A percentile compares a stretch with the other conserved stretches of the same genome.
phyloP scores from a whole-genome alignment of 352 stramenopile species.

The Aphanomyces euteiches region DNA sequence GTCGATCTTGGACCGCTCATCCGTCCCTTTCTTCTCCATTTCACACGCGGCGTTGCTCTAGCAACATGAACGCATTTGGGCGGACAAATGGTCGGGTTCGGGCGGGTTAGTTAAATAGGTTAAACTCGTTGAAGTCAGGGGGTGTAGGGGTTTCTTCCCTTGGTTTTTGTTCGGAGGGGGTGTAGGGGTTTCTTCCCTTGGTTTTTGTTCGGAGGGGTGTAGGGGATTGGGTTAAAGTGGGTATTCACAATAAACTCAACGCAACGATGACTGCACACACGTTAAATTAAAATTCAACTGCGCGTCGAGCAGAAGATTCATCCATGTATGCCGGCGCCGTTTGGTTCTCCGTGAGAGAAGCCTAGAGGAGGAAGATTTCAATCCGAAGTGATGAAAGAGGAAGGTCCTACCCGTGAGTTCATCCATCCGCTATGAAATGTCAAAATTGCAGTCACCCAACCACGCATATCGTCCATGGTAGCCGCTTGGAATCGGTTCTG shows the following conservation, averaged over 20 bases:
- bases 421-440: constrained; percentile 62
- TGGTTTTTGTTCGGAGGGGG: too few species aligned
- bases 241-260: constrained; percentile 10
- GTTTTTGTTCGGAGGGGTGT: too few species aligned
- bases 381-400: neutral
- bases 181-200: too few species aligned
- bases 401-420: constrained; percentile 29
- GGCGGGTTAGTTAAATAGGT: too few species aligned
- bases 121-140: too few species aligned
- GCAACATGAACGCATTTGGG: too few species aligned
- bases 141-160: too few species aligned
- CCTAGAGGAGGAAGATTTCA: constrained; percentile 1
- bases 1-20: constrained; percentile 6
- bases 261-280: neutral
- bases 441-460: constrained; percentile 76
- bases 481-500: constrained; percentile 74
- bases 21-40: too few species aligned
- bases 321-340: neutral
- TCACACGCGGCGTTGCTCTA: too few species aligned
- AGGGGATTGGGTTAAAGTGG: neutral
- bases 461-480: constrained; percentile 60
- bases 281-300: constrained; percentile 30
- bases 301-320: constrained; percentile 15
- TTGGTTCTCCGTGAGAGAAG: too few species aligned
- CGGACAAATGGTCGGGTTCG: too few species aligned